phyloP scores from a whole-genome alignment of 345 rosid species.

The Citrus sinensis region DNA sequence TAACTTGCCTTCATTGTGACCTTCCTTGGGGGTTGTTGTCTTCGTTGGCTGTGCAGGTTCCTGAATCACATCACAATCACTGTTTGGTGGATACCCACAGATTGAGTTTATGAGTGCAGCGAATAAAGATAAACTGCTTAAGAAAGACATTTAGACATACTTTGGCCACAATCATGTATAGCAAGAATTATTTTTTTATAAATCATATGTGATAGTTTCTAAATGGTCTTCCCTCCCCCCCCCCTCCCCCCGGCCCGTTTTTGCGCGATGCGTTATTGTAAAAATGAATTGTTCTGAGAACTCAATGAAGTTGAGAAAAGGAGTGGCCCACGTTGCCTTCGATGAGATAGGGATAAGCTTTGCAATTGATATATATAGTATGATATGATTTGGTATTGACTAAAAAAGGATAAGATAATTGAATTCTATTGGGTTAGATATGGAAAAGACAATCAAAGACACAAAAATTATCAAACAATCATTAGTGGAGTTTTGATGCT shows the following conservation, averaged over 20 bases:
- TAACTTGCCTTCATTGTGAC: background rate
- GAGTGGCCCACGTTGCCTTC: background rate
- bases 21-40: background rate
- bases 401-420: background rate
- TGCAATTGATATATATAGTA: background rate
- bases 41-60: background rate
- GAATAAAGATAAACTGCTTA: background rate
- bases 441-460: background rate
- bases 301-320: background rate
- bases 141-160: background rate
- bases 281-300: background rate
- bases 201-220: background rate
- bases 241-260: no score
- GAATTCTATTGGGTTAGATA: background rate
- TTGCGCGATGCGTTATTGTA: background rate
- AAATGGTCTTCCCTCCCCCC: background rate
- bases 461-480: background rate
- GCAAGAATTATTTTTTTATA: background rate
- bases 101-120: background rate
- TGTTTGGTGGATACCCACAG: background rate
- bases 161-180: background rate
- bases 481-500: background rate
- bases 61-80: background rate
- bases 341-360: background rate
- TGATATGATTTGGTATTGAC: background rate